Evolutionary conservation across 345 rosid species (phyloP).

Genomic region (Eucalyptus erythrocorys): DNA sequence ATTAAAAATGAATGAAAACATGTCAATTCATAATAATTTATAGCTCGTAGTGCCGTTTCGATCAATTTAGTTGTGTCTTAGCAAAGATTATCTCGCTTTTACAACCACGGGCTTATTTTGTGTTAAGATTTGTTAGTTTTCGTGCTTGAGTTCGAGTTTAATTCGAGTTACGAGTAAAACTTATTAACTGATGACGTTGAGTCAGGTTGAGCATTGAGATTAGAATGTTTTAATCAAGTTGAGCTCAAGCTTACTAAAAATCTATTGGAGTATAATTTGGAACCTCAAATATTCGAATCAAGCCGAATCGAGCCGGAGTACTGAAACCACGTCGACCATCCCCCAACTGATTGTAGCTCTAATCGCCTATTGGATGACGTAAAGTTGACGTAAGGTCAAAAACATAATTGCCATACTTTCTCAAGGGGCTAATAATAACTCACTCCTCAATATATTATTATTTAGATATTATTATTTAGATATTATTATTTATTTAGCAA

Average conservation of each 20-base stretch:
- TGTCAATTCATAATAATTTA: neutral
- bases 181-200: rapidly evolving
- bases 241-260: neutral
- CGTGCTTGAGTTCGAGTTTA: neutral
- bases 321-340: neutral
- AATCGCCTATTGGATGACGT: neutral
- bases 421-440: neutral
- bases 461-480: no score
- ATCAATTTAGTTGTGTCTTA: neutral
- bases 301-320: neutral
- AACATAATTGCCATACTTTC: neutral
- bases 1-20: neutral
- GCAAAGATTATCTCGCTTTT: neutral
- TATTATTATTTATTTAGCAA: neutral
- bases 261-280: rapidly evolving
- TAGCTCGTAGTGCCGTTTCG: neutral
- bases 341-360: neutral
- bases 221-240: neutral
- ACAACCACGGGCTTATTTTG: rapidly evolving
- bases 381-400: neutral
- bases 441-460: neutral
- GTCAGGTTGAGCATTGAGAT: neutral
- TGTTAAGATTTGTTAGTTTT: neutral
- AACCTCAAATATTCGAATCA: neutral
- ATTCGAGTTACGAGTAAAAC: rapidly evolving